phyloP scores from a whole-genome alignment of 2,329 filamentous ascomycete species.

The Alternaria gansuensis region DNA sequence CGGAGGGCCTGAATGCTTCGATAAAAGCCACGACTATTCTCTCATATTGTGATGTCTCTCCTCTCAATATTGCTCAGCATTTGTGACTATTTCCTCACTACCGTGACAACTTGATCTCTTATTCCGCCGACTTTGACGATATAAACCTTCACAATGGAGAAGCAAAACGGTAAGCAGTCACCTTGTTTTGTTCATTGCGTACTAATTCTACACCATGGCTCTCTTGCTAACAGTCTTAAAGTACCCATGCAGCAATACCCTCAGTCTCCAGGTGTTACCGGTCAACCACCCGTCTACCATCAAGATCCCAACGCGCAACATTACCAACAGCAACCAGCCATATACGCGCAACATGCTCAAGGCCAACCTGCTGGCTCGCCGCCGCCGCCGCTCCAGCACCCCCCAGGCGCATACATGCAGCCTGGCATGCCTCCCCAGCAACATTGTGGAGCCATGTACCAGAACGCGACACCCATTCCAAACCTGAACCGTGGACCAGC shows the following conservation, averaged over 20 bases:
- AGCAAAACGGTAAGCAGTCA: slow-evolving; percentile 46
- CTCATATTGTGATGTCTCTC: not conserved
- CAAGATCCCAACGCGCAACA: slow-evolving; percentile 41
- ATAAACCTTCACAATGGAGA: slow-evolving; percentile 43
- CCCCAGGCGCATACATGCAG: slow-evolving; percentile 32
- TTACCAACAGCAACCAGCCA: slow-evolving; percentile 15
- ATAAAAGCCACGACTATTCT: slow-evolving; percentile 17
- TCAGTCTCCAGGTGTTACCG: slow-evolving; percentile 42
- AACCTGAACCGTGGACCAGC: slow-evolving; percentile 48
- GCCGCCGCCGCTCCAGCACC: slow-evolving; percentile 38
- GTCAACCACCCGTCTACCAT: slow-evolving; percentile 43
- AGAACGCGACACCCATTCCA: slow-evolving; percentile 49
- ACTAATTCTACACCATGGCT: not conserved
- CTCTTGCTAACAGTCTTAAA: slow-evolving; percentile 30
- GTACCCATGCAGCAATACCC: slow-evolving; percentile 53
- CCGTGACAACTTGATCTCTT: not conserved
- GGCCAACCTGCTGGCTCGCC: slow-evolving; percentile 31
- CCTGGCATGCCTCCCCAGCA: slow-evolving; percentile 50
- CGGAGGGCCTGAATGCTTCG: slow-evolving; percentile 29
- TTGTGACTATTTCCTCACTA: not conserved
- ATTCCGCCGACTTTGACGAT: not conserved
- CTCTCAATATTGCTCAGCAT: not conserved
- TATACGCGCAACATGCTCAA: slow-evolving; percentile 34
- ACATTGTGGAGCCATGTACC: slow-evolving; percentile 46
- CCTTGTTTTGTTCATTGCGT: not conserved